phyloP scores from a whole-genome alignment of 148 eudicot genomes.

The Vaccinium darrowii region DNA sequence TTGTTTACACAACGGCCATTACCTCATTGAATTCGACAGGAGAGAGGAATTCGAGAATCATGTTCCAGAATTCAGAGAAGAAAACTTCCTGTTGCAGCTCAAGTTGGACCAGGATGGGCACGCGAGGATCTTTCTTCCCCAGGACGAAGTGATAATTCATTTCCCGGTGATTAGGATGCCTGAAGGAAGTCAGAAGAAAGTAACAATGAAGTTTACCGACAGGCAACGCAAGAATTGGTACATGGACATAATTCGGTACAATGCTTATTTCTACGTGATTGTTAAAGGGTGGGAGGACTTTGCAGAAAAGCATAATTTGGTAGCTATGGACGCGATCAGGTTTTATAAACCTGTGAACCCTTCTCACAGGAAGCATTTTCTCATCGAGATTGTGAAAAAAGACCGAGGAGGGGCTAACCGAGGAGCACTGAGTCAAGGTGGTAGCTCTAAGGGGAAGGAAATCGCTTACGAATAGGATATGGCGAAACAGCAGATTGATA shows the following conservation, averaged over 20 bases:
- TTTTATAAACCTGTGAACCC: constrained; percentile 7
- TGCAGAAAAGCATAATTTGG: not conserved
- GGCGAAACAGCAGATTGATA: not conserved
- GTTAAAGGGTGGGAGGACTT: not conserved
- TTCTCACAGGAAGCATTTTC: not conserved
- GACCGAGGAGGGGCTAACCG: not conserved
- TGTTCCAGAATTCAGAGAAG: not conserved
- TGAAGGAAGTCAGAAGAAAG: not conserved
- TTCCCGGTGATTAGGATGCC: not conserved
- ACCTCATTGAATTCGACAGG: not conserved
- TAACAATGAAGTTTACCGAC: not conserved
- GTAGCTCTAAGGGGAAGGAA: not conserved
- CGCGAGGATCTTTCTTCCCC: not conserved
- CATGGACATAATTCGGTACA: not conserved
- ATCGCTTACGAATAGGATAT: not conserved
- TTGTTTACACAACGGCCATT: not conserved
- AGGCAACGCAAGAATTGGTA: not conserved
- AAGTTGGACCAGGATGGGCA: not conserved
- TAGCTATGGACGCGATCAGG: not conserved
- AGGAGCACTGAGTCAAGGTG: not conserved
- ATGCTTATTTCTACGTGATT: not conserved
- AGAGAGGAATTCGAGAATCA: not conserved
- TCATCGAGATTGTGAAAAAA: not conserved
- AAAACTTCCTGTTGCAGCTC: not conserved
- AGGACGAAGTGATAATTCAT: not conserved